Percentiles rank a stretch among this genome's conserved stretches.
Conservation (phyloP, 140 eudicot species). For the Cichorium intybus region DNA sequence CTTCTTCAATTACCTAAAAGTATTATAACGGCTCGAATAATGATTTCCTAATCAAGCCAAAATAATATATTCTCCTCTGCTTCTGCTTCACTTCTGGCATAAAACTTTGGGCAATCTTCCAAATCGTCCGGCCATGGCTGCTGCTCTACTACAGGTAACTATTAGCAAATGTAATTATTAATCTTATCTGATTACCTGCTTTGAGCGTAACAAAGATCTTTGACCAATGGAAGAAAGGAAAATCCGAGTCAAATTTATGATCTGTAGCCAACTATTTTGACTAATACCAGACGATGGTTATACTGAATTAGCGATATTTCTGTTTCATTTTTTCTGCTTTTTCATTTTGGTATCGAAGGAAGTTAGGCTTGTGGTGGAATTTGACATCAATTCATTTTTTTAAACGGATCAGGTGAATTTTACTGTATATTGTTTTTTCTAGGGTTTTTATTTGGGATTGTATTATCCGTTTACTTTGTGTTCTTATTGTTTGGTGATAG, state of each 20-base stretch:
- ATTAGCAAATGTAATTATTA: not conserved
- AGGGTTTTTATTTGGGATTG: conserved; percentile 25
- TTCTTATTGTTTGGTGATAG: not conserved
- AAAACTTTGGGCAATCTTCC: not conserved
- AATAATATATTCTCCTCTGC: conserved; percentile 18
- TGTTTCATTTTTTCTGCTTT: not conserved
- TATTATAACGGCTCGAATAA: conserved; percentile 3
- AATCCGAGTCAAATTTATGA: not conserved
- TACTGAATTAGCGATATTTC: not conserved
- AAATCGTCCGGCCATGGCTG: conserved; percentile 18
- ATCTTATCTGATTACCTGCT: not conserved
- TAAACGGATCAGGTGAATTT: conserved; percentile 9
- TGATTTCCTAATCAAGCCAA: conserved; percentile 24
- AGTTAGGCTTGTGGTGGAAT: conserved; percentile 1
- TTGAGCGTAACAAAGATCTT: not conserved
- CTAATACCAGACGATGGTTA: not conserved
- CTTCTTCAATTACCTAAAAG: not conserved
- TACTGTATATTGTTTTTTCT: not conserved
- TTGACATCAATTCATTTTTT: conserved; percentile 15
- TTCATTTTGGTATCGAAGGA: not conserved
- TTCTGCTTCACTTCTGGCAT: conserved; percentile 24
- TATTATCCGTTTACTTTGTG: conserved; percentile 3
- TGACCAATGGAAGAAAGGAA: not conserved
- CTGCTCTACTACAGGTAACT: conserved; percentile 19
- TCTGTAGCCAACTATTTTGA: not conserved